Base-by-base conservation (phyloP, 306 rosid genomes). In the Oxytropis ochrocephala region DNA sequence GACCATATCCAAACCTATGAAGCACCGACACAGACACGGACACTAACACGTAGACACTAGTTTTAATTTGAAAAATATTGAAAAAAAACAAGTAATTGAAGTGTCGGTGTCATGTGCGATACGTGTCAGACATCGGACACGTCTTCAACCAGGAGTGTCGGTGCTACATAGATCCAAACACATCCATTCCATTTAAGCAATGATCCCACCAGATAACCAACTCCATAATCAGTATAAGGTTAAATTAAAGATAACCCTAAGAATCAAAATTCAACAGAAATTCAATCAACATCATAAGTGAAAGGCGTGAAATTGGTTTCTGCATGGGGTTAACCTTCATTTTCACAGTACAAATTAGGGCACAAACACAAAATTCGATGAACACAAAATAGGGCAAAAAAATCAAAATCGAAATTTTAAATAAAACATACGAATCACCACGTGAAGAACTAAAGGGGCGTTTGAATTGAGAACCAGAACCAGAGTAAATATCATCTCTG, bases 391-490 rank as follows among this genome's bases (percentile, higher is more conserved):
- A 56, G 64, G 74, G 43, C 42, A 18, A 44, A 9, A 9, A 30
- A 52, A 14, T 62, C 3, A 51, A 44, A 32, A 7, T 29, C 9
- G 10, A 62, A 6, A 35, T 11, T 10, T 6, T 66, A 1, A 3
- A 52, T 11, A 43, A 30, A 53, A 67, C 91, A 65, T 81, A 90
- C 96, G 91, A 85, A 81, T 87, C 88, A 38, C 68, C 85, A 27
- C 89, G 85, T 6, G 91, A 83, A 18, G 96, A 80, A 58, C 67
- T 64, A 64, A 80, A 75, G 38, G 95, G 91, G 6, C 91, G 86
- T 60, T 87, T 90, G 50, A 86, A 80, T 80, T 82, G 89, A 70
- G 91, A 75, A 61, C 79, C 76, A 53, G 78, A 42, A 56, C 79
- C 85, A 52, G 81, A 78, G 75, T 50, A 83, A 8, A 78, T 70